Base-by-base conservation (phyloP, 306 rosid genomes). In the Rosa chinensis region DNA sequence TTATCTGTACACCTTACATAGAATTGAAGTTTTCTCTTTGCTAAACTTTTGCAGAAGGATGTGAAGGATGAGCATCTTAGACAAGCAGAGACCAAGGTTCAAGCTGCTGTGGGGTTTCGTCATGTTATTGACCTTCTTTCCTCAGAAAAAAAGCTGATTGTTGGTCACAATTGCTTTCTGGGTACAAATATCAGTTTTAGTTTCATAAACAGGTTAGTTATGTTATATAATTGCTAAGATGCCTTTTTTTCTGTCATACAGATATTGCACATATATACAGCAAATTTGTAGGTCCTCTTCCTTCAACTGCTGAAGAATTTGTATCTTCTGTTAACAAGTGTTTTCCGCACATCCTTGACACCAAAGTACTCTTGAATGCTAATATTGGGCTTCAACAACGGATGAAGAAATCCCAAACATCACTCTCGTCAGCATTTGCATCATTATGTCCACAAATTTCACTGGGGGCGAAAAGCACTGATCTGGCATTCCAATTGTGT, bases 81-180 rank as follows among this genome's bases (percentile, higher is more conserved):
- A 85, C 86, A 42, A 39, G 88, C 74, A 68, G 89, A 92, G 83
- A 74, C 45, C 83, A 93, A 89, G 82, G 84, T 95, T 80, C 90
- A 88, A 84, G 73, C 82, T 79, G 99, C 98, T 5, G 85, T 90
- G 18, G 99, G 99, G 79, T 91, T 95, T 79, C 98, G 99, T 66
- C 99, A 93, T 81, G 98, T 93, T 78, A 89, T 95, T 78, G 99
- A 95, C 84, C 92, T 95, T 83, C 97, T 95, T 79, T 90, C 96
- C 8, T 80, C 86, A 17, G 99, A 95, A 76, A 75, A 89, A 82
- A 95, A 95, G 86, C 75, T 95, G 82, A 88, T 95, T 71, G 89
- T 92, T 61, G 98, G 99, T 69, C 97, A 95, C 86, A 95, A 95
- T 84, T 92, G 94, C 82, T 85, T 95, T 76, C 87, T 95, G 79